Conservation (phyloP, 345 rosid species). For the Carallia brachiata region DNA sequence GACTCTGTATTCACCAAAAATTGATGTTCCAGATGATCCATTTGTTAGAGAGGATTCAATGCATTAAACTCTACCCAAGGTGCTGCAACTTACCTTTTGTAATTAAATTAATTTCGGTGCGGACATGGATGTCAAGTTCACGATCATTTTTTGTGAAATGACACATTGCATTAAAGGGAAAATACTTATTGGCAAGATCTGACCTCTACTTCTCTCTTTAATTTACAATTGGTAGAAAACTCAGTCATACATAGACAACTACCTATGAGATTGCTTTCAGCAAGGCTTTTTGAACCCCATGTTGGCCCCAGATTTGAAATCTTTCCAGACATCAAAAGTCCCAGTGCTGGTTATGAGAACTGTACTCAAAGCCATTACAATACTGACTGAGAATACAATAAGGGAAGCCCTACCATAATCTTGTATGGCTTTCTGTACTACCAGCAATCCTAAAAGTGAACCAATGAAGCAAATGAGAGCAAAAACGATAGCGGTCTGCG, state of each 20-base stretch:
- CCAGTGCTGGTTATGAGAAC: slow-evolving; percentile 73
- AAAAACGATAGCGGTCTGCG: slow-evolving; percentile 41
- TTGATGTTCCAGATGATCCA: no score
- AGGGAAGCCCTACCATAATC: slow-evolving; percentile 73
- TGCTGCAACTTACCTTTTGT: no score
- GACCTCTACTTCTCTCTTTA: no score
- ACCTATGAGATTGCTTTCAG: slow-evolving; percentile 21
- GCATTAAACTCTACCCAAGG: no score
- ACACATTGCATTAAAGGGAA: no score
- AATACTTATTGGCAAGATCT: no score
- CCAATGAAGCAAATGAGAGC: slow-evolving; percentile 61
- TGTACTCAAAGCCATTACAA: slow-evolving; percentile 75
- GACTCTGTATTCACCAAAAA: background rate
- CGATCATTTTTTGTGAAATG: no score
- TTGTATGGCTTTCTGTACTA: slow-evolving; percentile 58
- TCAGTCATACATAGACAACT: no score
- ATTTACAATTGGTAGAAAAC: no score
- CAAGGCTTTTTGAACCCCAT: slow-evolving; percentile 82
- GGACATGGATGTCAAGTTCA: no score
- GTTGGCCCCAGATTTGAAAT: slow-evolving; percentile 49
- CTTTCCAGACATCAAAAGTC: slow-evolving; percentile 62
- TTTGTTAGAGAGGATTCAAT: no score
- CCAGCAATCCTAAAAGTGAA: slow-evolving; percentile 63
- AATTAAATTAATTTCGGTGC: no score
- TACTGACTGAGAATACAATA: slow-evolving; percentile 76